Conservation (phyloP, 2,329 filamentous ascomycete species). For the Cladosporium sphaerospermum region DNA sequence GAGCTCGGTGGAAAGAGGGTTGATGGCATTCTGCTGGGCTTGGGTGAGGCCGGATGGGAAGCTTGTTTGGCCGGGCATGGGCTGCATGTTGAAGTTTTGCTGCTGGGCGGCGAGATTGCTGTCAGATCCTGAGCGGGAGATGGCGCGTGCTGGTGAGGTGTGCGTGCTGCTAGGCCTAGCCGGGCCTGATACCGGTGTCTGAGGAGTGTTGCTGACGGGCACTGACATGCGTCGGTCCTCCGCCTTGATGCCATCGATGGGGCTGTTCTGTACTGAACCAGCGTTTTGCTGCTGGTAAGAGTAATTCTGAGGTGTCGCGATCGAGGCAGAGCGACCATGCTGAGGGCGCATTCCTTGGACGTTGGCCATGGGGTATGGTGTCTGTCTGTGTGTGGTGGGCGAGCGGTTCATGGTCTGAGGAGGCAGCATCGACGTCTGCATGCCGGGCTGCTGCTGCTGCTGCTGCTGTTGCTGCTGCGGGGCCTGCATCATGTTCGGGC, state of each 20-base stretch:
- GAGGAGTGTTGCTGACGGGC: slow-evolving; percentile 26
- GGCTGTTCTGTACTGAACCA: slow-evolving; percentile 8
- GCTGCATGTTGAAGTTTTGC: slow-evolving; percentile 11
- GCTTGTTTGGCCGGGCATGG: slow-evolving; percentile 17
- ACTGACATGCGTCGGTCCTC: slow-evolving; percentile 39
- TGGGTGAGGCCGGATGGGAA: slow-evolving; percentile 8
- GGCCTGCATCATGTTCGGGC: slow-evolving; percentile 29
- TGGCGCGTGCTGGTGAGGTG: slow-evolving; percentile 16
- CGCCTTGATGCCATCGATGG: slow-evolving; percentile 11
- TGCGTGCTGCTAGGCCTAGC: slow-evolving; percentile 18
- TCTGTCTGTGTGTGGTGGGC: slow-evolving; percentile 33
- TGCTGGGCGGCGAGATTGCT: slow-evolving; percentile 17
- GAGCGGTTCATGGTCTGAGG: slow-evolving; percentile 23
- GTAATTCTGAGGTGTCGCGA: slow-evolving; percentile 35
- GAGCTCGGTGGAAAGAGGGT: slow-evolving; percentile 44
- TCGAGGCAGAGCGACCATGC: slow-evolving; percentile 41
- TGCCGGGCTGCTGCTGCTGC: slow-evolving; percentile 17
- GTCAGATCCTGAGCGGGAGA: slow-evolving; percentile 21
- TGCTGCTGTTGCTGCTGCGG: slow-evolving; percentile 15
- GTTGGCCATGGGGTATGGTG: slow-evolving; percentile 36
- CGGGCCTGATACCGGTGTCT: slow-evolving; percentile 19
- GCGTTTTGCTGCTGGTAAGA: slow-evolving; percentile 23
- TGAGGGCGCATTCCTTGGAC: slow-evolving; percentile 27
- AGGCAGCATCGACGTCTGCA: slow-evolving; percentile 22
- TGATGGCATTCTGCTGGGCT: neutral